phyloP scores from a whole-genome alignment of 2,329 filamentous ascomycete genomes.

The Claviceps capensis region DNA sequence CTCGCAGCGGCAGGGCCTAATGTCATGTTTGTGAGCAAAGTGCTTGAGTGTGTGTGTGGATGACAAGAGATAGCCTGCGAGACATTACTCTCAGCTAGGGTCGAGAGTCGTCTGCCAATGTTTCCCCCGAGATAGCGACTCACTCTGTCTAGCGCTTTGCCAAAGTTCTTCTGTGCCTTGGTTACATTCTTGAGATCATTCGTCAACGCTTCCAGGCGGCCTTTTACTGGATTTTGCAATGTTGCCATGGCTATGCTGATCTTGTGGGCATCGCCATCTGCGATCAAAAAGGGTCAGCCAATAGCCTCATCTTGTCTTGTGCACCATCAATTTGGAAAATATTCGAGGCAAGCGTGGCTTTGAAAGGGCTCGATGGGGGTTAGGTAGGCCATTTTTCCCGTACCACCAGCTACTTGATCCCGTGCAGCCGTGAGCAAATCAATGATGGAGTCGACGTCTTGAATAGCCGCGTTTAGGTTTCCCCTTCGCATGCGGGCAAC shows the following conservation, averaged over 20 bases:
- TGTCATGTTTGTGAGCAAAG: background rate
- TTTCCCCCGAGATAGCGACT: constrained; percentile 4
- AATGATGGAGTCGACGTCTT: constrained; percentile 74
- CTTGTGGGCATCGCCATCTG: constrained; percentile 33
- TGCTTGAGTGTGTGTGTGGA: background rate
- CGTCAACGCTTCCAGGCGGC: constrained; percentile 66
- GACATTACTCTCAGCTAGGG: background rate
- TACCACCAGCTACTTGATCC: constrained; percentile 59
- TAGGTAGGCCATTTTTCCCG: constrained; percentile 7
- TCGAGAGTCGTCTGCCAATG: background rate
- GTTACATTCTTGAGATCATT: constrained; percentile 73
- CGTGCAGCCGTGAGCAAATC: constrained; percentile 61
- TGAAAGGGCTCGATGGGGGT: background rate
- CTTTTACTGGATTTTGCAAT: constrained; percentile 74
- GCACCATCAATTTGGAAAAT: background rate
- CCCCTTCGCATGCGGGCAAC: constrained; percentile 57
- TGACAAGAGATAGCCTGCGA: background rate
- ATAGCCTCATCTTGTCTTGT: constrained; percentile 2
- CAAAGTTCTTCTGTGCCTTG: constrained; percentile 68
- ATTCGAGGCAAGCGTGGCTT: background rate
- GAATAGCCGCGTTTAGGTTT: constrained; percentile 54
- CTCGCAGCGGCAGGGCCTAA: constrained; percentile 31
- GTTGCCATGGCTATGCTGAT: constrained; percentile 66
- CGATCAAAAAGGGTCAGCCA: constrained; percentile 7
- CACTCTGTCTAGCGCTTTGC: constrained; percentile 74